Percentiles rank a stretch among this genome's conserved stretches.
phyloP scores from a whole-genome alignment of 768 basidiomycete species.

The Lepiota subincarnata region DNA sequence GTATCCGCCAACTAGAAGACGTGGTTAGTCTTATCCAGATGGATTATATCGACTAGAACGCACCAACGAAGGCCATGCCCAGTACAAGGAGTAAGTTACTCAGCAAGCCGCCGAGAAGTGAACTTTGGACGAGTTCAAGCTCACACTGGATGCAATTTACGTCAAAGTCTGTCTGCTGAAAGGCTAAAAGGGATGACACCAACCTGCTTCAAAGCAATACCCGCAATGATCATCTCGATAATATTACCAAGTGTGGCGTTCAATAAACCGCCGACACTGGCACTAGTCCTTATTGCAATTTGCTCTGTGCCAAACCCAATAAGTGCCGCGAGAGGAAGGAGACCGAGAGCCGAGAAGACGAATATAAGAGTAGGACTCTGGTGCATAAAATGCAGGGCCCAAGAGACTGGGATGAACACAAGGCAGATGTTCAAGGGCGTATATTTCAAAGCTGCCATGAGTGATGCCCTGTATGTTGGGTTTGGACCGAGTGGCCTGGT shows the following conservation, averaged over 20 bases:
- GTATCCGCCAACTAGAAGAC: slow-evolving; percentile 37
- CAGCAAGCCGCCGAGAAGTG: slow-evolving; percentile 46
- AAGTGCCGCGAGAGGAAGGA: slow-evolving; percentile 48
- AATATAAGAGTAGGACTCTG: slow-evolving; percentile 44
- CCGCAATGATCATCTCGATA: slow-evolving; percentile 50
- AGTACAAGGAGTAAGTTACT: slow-evolving; percentile 81
- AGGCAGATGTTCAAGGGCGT: slow-evolving; percentile 40
- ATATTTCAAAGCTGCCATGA: slow-evolving; percentile 28
- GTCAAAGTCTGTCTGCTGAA: slow-evolving; percentile 10
- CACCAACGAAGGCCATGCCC: slow-evolving; percentile 75
- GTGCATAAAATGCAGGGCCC: slow-evolving; percentile 44
- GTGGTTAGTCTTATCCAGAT: background rate
- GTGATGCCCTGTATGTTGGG: slow-evolving; percentile 31
- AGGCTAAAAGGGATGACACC: slow-evolving; percentile 1
- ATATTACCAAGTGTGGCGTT: slow-evolving; percentile 53
- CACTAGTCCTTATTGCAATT: slow-evolving; percentile 42
- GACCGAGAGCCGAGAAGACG: slow-evolving; percentile 42
- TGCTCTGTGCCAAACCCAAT: slow-evolving; percentile 52
- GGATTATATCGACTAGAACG: slow-evolving; percentile 50
- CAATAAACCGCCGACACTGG: slow-evolving; percentile 48
- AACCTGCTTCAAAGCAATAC: slow-evolving; percentile 35
- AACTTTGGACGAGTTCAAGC: slow-evolving; percentile 49
- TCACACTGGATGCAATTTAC: slow-evolving; percentile 35
- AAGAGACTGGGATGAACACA: slow-evolving; percentile 46
- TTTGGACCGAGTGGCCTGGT: slow-evolving; percentile 27